Base-by-base conservation (phyloP, 148 eudicot genomes). In the Nyssa sinensis region DNA sequence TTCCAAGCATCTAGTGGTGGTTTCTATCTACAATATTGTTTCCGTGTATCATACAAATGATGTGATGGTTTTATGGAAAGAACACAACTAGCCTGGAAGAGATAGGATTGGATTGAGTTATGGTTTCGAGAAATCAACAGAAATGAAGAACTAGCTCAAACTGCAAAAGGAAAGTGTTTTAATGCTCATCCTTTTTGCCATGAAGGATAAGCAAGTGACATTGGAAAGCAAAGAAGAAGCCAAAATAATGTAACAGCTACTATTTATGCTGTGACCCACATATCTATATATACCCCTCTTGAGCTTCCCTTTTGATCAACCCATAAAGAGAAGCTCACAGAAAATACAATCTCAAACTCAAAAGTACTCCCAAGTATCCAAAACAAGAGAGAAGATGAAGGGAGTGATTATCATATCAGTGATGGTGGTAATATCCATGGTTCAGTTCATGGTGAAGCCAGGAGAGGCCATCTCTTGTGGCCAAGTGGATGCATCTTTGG, bases 401-500 rank as follows among this genome's bases (percentile, higher is more conserved):
- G 74, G 64, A 57, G 44, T 32, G 23, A n/a, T n/a, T n/a, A 49
- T 70, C 14, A 70, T 58, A 0, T 49, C 57, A 28, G 74, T 27
- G 31, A 57, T 57, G 27, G 63, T 58, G 12, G 74, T 58, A 31
- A 31, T 70, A 33, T 64, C 64, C 74, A 33, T 70, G 64, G 11
- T 57, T 70, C 74, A 70, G 74, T 34, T 70, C 49, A 57, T 70
- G 74, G n/a, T 23, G 62, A 28, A 57, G 74, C 74, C 73, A 23
- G 59, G 73, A 23, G 28, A 70, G 62, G 73, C 73, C 27, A 2
- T 70, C 62, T 2, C 21, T n/a, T 70, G 63, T 32, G 62, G 39
- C 21, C 64, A 70, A 24, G 74, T 70, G 19, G 49, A 57, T n/a
- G 30, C 47, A 3, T 32, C 24, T 58, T 70, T 70, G 74, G 64